phyloP scores from a whole-genome alignment of 108 stramenopile genomes.

The Fragilariopsis cylindrus region DNA sequence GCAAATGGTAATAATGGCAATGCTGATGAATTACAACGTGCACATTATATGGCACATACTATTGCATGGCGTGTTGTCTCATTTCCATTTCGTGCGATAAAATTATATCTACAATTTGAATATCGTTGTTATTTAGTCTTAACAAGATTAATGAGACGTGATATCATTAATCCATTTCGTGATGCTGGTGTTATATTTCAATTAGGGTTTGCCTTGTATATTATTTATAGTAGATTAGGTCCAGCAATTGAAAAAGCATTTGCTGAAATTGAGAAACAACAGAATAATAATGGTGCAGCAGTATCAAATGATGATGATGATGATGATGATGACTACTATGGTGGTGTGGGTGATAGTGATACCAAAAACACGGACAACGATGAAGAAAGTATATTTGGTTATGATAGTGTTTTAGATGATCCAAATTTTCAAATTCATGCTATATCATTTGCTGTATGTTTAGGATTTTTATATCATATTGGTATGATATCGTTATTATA shows the following conservation, averaged over 20 bases:
- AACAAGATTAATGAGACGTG: not conserved
- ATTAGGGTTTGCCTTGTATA: not conserved
- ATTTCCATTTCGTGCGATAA: conserved; percentile 2
- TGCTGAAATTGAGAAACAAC: not conserved
- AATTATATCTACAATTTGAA: conserved; percentile 4
- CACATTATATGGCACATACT: not conserved
- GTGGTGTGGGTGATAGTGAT: not conserved
- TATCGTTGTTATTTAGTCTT: conserved; percentile 3
- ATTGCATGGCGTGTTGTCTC: conserved; percentile 5
- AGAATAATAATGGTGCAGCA: not conserved
- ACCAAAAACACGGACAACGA: too few species aligned
- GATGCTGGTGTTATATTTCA: conserved; percentile 9
- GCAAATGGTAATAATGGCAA: not conserved
- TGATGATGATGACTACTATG: conserved; percentile 10
- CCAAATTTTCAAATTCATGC: not conserved
- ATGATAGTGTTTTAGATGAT: conserved; percentile 1
- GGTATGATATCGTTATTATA: not conserved
- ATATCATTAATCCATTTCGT: not conserved
- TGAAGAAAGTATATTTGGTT: too few species aligned
- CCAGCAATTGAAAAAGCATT: conserved; percentile 3
- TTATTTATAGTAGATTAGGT: conserved; percentile 1
- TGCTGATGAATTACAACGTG: not conserved
- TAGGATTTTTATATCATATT: conserved; percentile 7
- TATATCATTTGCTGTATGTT: not conserved
- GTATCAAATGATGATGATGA: not conserved